Base-by-base conservation (phyloP, 176 grass and related monocot genomes). In the Chloris gayana region DNA sequence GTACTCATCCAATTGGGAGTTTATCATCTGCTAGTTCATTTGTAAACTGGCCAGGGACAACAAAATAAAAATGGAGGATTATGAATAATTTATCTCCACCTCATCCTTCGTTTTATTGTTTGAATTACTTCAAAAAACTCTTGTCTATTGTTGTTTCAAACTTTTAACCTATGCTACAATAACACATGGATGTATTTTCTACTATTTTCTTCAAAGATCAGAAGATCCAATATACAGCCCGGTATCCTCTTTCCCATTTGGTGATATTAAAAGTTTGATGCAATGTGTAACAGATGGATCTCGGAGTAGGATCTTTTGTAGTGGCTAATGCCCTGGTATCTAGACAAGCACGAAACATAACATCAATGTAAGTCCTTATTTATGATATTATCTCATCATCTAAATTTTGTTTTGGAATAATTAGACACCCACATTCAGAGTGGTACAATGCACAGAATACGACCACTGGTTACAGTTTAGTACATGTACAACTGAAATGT, bases 291-390 rank as follows among this genome's bases (percentile, higher is more conserved):
- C 90, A 94, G 95, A 98, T 98, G 95, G 92, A 98, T 94, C 85
- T 98, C 32, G 95, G 91, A 83, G 95, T 94, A 78, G 95, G 95
- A 62, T 98, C 89, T 67, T 97, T 97, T 87, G 95, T 98, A 75
- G 85, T 98, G 72, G 87, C 87, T 82, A 94, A 98, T 69, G 87
- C 92, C 80, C 80, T 98, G 73, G 92, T 94, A 70, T 98, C 95
- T 77, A 88, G 88, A 87, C 88, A 94, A 87, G 83, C 92, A 80
- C 87, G 92, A 11, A 86, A 92, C 51, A 70, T 86, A 45, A 94
- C 69, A 31, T 74, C 89, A 71, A 79, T 85, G 87, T 89, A 89
- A 89, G 87, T 76, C 34, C 72, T 80, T 71, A 66, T 71, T 7
- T 42, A 66, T 65, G 5, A 45, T 67, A 39, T 81, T 15, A 19